These are phyloP conservation scores for Pyrenophora tritici-repentis DNA, from an alignment of 2,329 filamentous ascomycete genomes.

Conservation along the genomic window DNA sequence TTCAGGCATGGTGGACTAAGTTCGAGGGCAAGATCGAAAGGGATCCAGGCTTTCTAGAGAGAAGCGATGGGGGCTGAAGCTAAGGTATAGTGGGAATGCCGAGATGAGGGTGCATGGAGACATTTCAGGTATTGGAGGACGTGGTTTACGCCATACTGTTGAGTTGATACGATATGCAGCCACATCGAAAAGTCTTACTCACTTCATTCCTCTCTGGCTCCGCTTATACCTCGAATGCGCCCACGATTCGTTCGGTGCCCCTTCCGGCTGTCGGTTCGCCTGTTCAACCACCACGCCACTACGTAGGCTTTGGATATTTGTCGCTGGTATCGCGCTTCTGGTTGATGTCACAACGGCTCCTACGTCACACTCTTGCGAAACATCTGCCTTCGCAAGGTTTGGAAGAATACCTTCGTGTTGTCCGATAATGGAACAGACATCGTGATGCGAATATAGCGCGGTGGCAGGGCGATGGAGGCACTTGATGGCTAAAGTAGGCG, in stretches of 20 bases:
- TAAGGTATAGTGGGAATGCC: neutral
- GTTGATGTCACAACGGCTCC: conserved; percentile 16
- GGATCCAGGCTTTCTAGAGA: conserved; percentile 88
- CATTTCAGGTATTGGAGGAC: neutral
- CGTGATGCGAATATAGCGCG: conserved; percentile 56
- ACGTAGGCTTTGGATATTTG: conserved; percentile 51
- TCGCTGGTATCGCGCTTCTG: conserved; percentile 43
- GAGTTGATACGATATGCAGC: neutral
- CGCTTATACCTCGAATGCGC: conserved; percentile 35
- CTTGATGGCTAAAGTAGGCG: no score
- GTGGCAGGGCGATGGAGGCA: conserved; percentile 45
- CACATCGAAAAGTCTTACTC: conserved; percentile 36
- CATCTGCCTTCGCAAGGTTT: conserved; percentile 43
- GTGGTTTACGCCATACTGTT: neutral
- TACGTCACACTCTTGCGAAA: conserved; percentile 17
- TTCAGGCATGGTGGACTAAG: conserved; percentile 97
- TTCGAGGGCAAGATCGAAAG: conserved; percentile 85
- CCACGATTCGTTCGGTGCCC: conserved; percentile 49
- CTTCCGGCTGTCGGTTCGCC: conserved; percentile 43
- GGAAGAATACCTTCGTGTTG: conserved; percentile 53
- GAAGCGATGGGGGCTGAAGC: conserved; percentile 57
- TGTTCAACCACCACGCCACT: conserved; percentile 52
- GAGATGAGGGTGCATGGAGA: neutral
- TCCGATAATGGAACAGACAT: conserved; percentile 74
- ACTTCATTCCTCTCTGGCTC: conserved; percentile 38